Base-by-base conservation (phyloP, 2,329 filamentous ascomycete species). In the Pseudogymnoascus sp. region DNA sequence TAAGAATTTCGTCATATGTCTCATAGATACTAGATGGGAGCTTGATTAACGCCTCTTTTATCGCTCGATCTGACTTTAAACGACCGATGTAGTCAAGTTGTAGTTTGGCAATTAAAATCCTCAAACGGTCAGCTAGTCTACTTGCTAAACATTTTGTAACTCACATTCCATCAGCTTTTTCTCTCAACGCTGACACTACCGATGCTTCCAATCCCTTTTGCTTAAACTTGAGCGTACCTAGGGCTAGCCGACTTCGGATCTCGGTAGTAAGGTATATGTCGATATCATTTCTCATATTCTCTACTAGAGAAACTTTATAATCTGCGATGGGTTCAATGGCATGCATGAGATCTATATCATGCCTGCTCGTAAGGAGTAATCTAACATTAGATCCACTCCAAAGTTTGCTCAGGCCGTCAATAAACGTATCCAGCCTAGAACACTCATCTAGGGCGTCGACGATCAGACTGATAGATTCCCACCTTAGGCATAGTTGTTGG, bases 1-100 rank as follows among this genome's bases (percentile, higher is more conserved):
- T n/a, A 12, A 64, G 57, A 25, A 63, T 62, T n/a, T 61, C 34
- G 20, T 64, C 63, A 41, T 64, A 64, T 7, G 61, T 63, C 9
- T 50, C 34, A 30, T 22, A 57, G 22, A 62, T 35, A n/a, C 61
- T 59, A 4, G 59, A 59, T 8, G 62, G 59, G 35, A 37, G 35
- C 35, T 37, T 37, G 35, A 37, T 37, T 37, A 37, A 37, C n/a
- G 35, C 35, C 30, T 43, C 50, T 34, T 59, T 59, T 28, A 63
- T 63, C 12, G 30, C 59, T 28, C 60, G 35, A 38, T 63, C 62
- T 18, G 59, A 43, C 16, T 54, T 59, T 30, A 61, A 32, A 30
- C 59, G 30, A 12, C 34, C 61, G n/a, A 63, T 61, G 22, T 61
- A 61, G 8, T 63, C 62, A 14, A 63, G 62, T 58, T 63, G 62